Base-by-base conservation (phyloP, 371 early-diverging fungal genomes). In the Lichtheimia corymbifera region DNA sequence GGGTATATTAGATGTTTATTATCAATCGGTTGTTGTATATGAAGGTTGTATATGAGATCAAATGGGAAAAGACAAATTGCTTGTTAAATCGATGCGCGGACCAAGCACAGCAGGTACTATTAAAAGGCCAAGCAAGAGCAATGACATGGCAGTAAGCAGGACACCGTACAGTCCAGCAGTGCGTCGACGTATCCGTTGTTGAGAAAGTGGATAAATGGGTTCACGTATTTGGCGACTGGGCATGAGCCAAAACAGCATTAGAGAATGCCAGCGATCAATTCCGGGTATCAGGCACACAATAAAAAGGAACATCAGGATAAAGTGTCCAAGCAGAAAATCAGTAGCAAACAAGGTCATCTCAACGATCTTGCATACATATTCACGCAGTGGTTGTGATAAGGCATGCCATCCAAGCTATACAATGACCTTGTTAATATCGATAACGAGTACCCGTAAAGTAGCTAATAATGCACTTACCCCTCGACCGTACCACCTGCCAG, bases 291-390 rank as follows among this genome's bases (percentile, higher is more conserved):
- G 63, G 50, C 85, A 87, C 40, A 91, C 72, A 12, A 87, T 66
- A 53, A 82, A 84, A 30, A 91, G 71, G 50, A 86, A 74, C 63
- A 92, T 86, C 53, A 91, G 62, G 14, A 93, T 85, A 50, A 88
- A 65, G 56, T 92, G 92, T 1, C 86, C 88, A 50, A 88, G 65
- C 18, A 90, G 68, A 68, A 92, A 91, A 57, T 93, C 93, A n/a
- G 87, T 83, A 5, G 91, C 81, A 73, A 94, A 94, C 59, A 88
- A 68, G 11, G 87, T 85, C 86, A 90, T 85, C 74, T 94, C 95
- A n/a, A 93, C 79, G 40, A 87, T 83, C 73, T 94, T 94, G 79
- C 92, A 91, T 30, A 92, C 58, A 58, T 82, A 90, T 68, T 93
- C 93, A 43, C 93, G 83, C 54, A 88, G 54, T 2, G 92, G 91